These are phyloP conservation scores for Geranomyces michiganensis DNA, from an alignment of 192 early-diverging fungal species.

Conservation along the genomic window DNA sequence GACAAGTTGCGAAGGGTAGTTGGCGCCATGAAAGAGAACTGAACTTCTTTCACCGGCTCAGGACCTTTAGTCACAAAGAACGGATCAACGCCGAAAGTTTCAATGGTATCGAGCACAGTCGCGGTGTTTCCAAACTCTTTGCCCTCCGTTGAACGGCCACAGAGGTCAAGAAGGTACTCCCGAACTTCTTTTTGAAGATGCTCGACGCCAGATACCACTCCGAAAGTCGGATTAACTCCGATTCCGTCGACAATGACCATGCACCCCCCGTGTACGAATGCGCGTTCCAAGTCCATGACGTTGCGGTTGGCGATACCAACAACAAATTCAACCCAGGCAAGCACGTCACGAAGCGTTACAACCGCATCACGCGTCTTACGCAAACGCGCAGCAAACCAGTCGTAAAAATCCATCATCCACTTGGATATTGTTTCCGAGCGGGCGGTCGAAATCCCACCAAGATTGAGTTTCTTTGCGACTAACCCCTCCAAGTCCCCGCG, in stretches of 20 bases:
- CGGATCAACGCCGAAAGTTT: constrained; percentile 73
- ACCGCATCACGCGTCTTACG: constrained; percentile 55
- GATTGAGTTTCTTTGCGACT: constrained; percentile 35
- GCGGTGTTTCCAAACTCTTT: constrained; percentile 26
- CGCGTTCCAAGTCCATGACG: constrained; percentile 30
- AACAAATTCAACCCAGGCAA: constrained; percentile 92
- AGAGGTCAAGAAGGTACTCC: constrained; percentile 16
- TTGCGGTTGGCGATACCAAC: constrained; percentile 35
- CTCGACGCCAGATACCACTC: constrained; percentile 35
- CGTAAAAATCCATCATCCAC: constrained; percentile 80
- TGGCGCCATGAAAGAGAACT: constrained; percentile 86
- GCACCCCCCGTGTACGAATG: constrained; percentile 87
- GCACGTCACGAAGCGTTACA: constrained; percentile 86
- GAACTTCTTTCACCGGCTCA: constrained; percentile 48
- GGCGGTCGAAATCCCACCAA: not conserved
- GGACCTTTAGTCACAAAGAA: constrained; percentile 78
- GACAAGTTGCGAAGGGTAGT: constrained; percentile 87
- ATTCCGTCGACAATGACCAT: constrained; percentile 91
- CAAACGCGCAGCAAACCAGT: constrained; percentile 70
- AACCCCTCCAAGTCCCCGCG: constrained; percentile 69
- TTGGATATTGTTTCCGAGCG: constrained; percentile 34
- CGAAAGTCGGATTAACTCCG: constrained; percentile 73
- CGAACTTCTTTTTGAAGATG: constrained; percentile 9
- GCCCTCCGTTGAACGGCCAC: constrained; percentile 4
- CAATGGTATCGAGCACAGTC: constrained; percentile 10